Conservation (phyloP, 805 yeast genomes). For the Wickerhamomyces bisporus region DNA sequence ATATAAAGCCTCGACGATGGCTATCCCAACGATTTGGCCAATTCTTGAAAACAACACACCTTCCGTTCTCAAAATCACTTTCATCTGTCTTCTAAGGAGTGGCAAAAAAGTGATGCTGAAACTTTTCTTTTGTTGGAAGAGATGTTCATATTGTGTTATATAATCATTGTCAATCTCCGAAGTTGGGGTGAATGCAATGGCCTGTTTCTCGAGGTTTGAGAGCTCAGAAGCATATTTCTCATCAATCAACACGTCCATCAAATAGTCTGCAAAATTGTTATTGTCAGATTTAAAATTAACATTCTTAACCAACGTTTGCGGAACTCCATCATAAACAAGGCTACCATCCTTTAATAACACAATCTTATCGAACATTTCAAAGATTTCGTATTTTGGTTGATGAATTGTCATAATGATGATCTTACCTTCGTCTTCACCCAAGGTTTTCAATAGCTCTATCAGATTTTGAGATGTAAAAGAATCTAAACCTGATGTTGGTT, state of each 20-base stretch:
- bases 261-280: conserved; percentile 72
- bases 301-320: conserved; percentile 40
- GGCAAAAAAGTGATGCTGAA: conserved; percentile 28
- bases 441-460: conserved; percentile 48
- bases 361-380: conserved; percentile 67
- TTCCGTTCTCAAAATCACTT: conserved; percentile 39
- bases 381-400: conserved; percentile 72
- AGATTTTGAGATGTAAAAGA: conserved; percentile 72
- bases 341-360: conserved; percentile 37
- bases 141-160: background rate
- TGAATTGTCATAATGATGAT: conserved; percentile 77
- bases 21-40: conserved; percentile 59
- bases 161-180: conserved; percentile 18
- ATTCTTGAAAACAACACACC: conserved; percentile 62
- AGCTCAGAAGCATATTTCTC: conserved; percentile 35
- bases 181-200: conserved; percentile 35
- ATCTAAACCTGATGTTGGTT: conserved; percentile 87
- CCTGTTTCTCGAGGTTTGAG: conserved; percentile 9
- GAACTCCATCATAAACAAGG: conserved; percentile 57
- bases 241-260: conserved; percentile 64
- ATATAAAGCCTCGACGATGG: conserved; percentile 59
- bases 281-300: conserved; percentile 26
- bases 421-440: conserved; percentile 51
- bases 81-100: conserved; percentile 28
- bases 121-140: conserved; percentile 8